Evolutionary conservation across 1,284 basidiomycete genomes (phyloP), one percentile per base, ranked within the genome.

Genomic region (Polyporus tsugae): DNA sequence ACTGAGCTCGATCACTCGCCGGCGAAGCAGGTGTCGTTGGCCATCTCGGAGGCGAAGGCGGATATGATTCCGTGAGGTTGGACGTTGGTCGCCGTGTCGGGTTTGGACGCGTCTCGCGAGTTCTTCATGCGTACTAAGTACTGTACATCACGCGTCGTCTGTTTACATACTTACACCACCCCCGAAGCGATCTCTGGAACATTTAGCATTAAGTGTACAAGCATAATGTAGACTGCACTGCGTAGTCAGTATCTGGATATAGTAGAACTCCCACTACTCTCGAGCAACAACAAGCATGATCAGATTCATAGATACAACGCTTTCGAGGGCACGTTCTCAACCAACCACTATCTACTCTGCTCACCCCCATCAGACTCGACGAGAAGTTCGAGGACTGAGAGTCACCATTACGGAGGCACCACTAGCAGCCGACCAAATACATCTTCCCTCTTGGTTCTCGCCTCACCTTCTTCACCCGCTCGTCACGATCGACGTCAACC

Each of bases 11-110:
- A 41, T 4, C n/a, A 19, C 10, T 7, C 63, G 39, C 63, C 75
- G 6, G 73, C 72, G 1, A 42, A n/a, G 29, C 60, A 53, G 22
- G 65, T 68, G 39, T 65, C 66, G 19, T 55, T 39, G 7, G 65
- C 60, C 1, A 61, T 72, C 13, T 53, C 15, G 39, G 35, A 63
- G 22, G 71, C 69, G 29, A 68, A 68, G 66, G 22, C 11, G 19
- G 67, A 68, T 19, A 49, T 76, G 63, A 42, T 52, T 22, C 46
- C 22, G 46, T 52, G 22, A 52, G 22, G 46, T 25, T 49, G 22
- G 46, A 49, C 4, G 46, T 7, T 49, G 22, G 10, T 5, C n/a
- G n/a, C 3, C 10, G 44, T 22, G 7, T 46, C n/a, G 1, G 0
- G n/a, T 9, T 46, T 46, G 44, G 44, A 22, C n/a, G n/a, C 9